Conservation (phyloP, 371 early-diverging fungal genomes). For the Zychaea mexicana region DNA sequence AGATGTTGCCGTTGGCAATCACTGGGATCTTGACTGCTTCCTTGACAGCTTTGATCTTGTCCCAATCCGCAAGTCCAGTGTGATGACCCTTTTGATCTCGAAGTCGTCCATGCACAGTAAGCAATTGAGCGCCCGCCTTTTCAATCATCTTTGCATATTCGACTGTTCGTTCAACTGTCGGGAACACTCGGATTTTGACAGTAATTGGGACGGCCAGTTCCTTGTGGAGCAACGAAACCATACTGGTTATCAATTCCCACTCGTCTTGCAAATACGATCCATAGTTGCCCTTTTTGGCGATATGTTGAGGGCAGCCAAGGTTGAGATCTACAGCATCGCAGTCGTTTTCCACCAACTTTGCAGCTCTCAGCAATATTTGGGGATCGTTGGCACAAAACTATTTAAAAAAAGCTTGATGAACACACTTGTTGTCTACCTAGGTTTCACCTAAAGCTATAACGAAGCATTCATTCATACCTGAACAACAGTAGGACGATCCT, state of each 20-base stretch:
- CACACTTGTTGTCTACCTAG: too few relatives aligned
- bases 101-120: slow-evolving; percentile 97
- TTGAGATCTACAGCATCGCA: slow-evolving; percentile 98
- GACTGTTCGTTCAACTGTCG: slow-evolving; percentile 90
- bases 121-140: slow-evolving; percentile 88
- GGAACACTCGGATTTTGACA: slow-evolving; percentile 97
- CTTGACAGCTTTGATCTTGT: slow-evolving; percentile 93
- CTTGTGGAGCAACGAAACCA: slow-evolving; percentile 77
- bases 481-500: slow-evolving; percentile 90
- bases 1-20: slow-evolving; percentile 97
- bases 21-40: slow-evolving; percentile 89
- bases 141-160: slow-evolving; percentile 98
- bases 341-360: slow-evolving; percentile 79
- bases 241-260: slow-evolving; percentile 84
- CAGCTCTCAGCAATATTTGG: slow-evolving; percentile 81
- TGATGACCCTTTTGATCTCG: slow-evolving; percentile 97
- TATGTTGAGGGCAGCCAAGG: slow-evolving; percentile 97
- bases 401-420: neutral
- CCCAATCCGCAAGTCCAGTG: slow-evolving; percentile 98
- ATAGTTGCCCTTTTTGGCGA: slow-evolving; percentile 95
- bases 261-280: slow-evolving; percentile 97
- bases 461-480: slow-evolving; percentile 74
- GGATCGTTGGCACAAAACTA: slow-evolving; percentile 99
- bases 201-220: slow-evolving; percentile 95
- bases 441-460: too few relatives aligned